Evolutionary conservation across 352 stramenopile genomes (phyloP).

Genomic region (Elongisporangium senticosum): DNA sequence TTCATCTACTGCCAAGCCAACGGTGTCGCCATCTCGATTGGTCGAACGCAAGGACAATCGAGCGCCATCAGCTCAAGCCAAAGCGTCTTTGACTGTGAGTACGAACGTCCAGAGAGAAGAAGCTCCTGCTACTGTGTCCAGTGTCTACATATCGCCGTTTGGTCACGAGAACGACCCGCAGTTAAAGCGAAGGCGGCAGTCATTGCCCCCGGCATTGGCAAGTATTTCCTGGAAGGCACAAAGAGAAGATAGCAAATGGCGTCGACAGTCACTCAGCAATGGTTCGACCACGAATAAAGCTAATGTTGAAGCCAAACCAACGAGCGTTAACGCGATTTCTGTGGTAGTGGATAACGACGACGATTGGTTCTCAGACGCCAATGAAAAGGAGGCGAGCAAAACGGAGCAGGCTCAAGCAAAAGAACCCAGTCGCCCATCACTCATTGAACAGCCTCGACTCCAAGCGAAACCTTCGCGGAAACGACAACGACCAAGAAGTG

Average conservation of each 20-base stretch:
- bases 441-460: neutral
- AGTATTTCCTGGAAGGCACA: neutral
- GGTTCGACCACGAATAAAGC: constrained; percentile 18
- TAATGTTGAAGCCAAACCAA: constrained; percentile 18
- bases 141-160: constrained; percentile 59
- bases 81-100: constrained; percentile 12
- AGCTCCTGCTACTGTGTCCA: constrained; percentile 3
- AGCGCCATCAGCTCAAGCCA: constrained; percentile 3
- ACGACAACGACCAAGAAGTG: constrained; percentile 17
- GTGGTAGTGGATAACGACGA: constrained; percentile 31
- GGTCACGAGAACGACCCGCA: constrained; percentile 19
- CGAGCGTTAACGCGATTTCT: constrained; percentile 38
- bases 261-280: constrained; percentile 29
- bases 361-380: constrained; percentile 58
- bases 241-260: constrained; percentile 16
- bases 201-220: neutral
- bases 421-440: constrained; percentile 6
- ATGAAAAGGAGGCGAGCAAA: constrained; percentile 14
- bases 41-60: neutral
- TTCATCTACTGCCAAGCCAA: constrained; percentile 11
- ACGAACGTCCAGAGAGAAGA: constrained; percentile 25
- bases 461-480: constrained; percentile 1
- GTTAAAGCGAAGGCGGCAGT: constrained; percentile 9
- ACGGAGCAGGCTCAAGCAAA: neutral
- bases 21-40: neutral